Evolutionary conservation across 148 eudicot genomes (phyloP).

Genomic region (Camellia lanceoleosa): DNA sequence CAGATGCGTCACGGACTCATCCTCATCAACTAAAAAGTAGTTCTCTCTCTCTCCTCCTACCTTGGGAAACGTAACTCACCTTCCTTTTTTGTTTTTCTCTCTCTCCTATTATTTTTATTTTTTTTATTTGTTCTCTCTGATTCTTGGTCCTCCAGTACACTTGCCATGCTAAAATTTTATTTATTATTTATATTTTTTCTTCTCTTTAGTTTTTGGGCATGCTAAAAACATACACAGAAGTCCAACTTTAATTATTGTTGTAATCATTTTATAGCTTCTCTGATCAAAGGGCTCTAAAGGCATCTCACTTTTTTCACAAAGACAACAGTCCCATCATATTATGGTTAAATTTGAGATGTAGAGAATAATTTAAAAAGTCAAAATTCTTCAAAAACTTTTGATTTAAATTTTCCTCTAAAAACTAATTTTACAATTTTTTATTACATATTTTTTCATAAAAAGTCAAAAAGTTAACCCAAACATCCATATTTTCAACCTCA

Average conservation of each 20-base stretch:
- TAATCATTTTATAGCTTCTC: conserved; percentile 29
- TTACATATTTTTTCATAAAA: too few species aligned
- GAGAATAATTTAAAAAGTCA: too few species aligned
- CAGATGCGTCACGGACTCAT: conserved; percentile 16
- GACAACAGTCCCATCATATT: too few species aligned
- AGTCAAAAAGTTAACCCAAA: too few species aligned
- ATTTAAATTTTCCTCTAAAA: too few species aligned
- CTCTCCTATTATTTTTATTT: neutral
- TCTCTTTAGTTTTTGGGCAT: neutral
- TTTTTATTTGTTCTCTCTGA: neutral
- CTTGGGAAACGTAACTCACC: conserved; percentile 4
- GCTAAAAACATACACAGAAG: neutral
- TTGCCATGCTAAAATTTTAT: too few species aligned
- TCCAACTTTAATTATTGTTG: conserved; percentile 29
- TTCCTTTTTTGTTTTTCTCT: neutral
- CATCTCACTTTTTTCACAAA: conserved; percentile 15
- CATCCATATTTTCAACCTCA: too few species aligned
- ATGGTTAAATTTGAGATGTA: too few species aligned
- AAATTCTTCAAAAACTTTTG: too few species aligned
- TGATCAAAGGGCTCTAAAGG: conserved; percentile 15
- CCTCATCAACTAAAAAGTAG: neutral
- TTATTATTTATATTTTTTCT: too few species aligned
- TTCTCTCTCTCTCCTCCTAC: neutral
- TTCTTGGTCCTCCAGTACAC: too few species aligned
- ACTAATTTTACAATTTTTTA: too few species aligned